Conservation (phyloP, 768 basidiomycete species). For the Tulasnella sp. region DNA sequence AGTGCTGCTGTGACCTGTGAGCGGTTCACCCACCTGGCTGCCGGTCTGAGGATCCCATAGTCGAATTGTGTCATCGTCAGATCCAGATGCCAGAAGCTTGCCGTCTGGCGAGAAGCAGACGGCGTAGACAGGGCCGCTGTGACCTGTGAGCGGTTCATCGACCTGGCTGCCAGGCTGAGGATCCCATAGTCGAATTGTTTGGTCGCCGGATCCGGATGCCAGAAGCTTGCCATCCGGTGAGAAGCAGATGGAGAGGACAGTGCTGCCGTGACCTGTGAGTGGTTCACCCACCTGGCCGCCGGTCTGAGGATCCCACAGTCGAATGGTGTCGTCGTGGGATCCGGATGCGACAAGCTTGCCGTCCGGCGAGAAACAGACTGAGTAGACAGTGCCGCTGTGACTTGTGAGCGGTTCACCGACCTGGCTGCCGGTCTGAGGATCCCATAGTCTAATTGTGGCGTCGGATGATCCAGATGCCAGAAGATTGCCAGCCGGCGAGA, state of each 20-base stretch:
- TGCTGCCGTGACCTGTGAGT: not conserved
- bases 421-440: not conserved
- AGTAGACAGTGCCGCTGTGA: not conserved
- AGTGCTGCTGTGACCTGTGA: conserved; percentile 57
- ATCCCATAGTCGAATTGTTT: too few relatives aligned
- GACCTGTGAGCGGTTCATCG: too few relatives aligned
- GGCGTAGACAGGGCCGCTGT: too few relatives aligned
- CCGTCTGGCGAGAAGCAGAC: too few relatives aligned
- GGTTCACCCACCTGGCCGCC: not conserved
- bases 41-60: too few relatives aligned
- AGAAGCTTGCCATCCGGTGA: too few relatives aligned
- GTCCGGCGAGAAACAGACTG: conserved; percentile 15
- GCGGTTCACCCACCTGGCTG: too few relatives aligned
- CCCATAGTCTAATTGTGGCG: not conserved
- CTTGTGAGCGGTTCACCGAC: not conserved
- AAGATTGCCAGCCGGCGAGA: not conserved
- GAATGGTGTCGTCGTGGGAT: not conserved
- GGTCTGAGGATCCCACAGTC: too few relatives aligned
- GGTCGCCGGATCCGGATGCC: too few relatives aligned
- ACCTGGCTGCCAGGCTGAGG: too few relatives aligned
- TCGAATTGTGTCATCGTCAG: too few relatives aligned
- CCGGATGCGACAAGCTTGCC: conserved; percentile 17
- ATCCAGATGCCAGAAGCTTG: too few relatives aligned
- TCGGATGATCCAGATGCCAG: not conserved
- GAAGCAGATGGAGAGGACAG: not conserved